phyloP scores from a whole-genome alignment of 106 monocot species.

The Allium cepa region DNA sequence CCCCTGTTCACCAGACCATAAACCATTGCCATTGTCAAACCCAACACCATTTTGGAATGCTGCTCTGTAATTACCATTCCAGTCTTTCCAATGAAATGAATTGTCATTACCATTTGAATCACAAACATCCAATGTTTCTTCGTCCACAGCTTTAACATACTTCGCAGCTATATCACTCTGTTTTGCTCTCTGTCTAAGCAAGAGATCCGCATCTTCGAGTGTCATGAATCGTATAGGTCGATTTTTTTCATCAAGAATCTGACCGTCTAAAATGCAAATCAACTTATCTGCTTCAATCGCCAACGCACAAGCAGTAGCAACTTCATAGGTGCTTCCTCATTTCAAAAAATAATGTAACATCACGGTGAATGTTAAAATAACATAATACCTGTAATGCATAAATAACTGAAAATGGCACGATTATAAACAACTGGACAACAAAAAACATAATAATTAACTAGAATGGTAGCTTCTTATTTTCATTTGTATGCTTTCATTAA shows the following conservation, averaged over 20 bases:
- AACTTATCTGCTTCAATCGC: conserved; percentile 86
- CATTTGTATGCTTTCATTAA: too few species aligned
- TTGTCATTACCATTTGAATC: conserved; percentile 21
- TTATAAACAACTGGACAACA: too few species aligned
- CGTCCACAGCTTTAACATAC: conserved; percentile 66
- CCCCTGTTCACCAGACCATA: conserved; percentile 57
- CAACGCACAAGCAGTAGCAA: conserved; percentile 89
- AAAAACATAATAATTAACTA: too few species aligned
- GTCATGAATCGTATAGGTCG: conserved; percentile 66
- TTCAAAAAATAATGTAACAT: background rate
- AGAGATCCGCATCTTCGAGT: conserved; percentile 76
- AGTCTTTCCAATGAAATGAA: conserved; percentile 13
- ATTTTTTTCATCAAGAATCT: conserved; percentile 62
- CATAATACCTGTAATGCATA: too few species aligned
- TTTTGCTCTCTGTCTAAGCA: conserved; percentile 67
- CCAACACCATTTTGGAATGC: conserved; percentile 89
- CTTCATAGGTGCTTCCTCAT: conserved; percentile 81
- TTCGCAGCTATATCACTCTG: conserved; percentile 89
- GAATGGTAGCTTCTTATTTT: too few species aligned
- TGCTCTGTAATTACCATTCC: conserved; percentile 15
- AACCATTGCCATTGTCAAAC: conserved; percentile 80
- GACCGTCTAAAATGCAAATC: conserved; percentile 85
- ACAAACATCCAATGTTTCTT: conserved; percentile 24
- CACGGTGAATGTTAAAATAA: too few species aligned
- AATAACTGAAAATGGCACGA: too few species aligned